A percentile compares a stretch with the other conserved stretches of the same genome.
Conservation (phyloP, 148 eudicot genomes). For the Rhododendron ovatum region DNA sequence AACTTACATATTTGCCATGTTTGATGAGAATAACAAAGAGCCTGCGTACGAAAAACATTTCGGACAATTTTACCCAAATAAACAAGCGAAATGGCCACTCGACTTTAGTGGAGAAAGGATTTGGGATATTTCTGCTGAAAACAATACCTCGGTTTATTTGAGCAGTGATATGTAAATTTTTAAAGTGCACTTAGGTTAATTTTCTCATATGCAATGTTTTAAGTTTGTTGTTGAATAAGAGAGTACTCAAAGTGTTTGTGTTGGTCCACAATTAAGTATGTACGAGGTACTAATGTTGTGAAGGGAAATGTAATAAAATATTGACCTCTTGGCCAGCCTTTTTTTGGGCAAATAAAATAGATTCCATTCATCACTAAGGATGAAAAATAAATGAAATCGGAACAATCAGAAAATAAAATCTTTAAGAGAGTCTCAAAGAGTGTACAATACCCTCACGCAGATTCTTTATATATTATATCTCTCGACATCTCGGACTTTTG, state of each 20-base stretch:
- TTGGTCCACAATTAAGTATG: background rate
- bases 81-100: conserved; percentile 1
- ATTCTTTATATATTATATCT: no score
- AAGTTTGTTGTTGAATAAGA: background rate
- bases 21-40: conserved; percentile 12
- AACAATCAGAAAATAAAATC: no score
- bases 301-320: no score
- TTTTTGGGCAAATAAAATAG: no score
- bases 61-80: conserved; percentile 7
- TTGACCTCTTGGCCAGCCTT: no score
- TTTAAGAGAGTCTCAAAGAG: no score
- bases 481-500: no score
- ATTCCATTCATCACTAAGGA: no score
- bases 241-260: background rate
- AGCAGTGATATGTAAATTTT: background rate
- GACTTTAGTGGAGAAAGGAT: background rate
- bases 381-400: no score
- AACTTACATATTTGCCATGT: conserved; percentile 13
- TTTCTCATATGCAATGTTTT: background rate
- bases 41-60: conserved; percentile 1
- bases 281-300: no score
- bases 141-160: background rate
- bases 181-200: background rate
- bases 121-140: background rate
- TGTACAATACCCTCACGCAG: no score